A percentile compares a stretch with the other conserved stretches of the same genome.
phyloP scores from a whole-genome alignment of 2,329 filamentous ascomycete genomes.

The Plectosphaerella sp. region DNA sequence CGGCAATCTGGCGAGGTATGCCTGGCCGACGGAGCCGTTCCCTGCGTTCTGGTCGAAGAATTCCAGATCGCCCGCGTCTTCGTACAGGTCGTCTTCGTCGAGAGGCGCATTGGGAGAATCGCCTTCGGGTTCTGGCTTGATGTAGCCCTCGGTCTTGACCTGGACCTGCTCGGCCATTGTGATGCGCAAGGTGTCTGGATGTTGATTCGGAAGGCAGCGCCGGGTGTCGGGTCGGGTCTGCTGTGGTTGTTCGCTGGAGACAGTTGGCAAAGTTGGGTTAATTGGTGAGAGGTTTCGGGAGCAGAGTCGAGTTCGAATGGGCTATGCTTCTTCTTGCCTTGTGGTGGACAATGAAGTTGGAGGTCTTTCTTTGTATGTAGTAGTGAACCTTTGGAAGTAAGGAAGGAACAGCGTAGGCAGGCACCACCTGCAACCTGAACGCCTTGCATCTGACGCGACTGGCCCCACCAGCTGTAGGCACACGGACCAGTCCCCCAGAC shows the following conservation, averaged over 20 bases:
- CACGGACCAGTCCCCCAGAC: no score
- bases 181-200: not conserved
- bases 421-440: no score
- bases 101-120: slow-evolving; percentile 23
- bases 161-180: slow-evolving; percentile 10
- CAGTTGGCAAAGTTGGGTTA: not conserved
- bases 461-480: no score
- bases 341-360: no score
- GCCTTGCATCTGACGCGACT: no score
- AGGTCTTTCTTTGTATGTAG: no score
- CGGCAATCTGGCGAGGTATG: slow-evolving; percentile 73
- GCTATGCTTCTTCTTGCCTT: no score
- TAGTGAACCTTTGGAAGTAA: no score
- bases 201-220: not conserved
- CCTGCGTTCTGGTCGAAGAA: slow-evolving; percentile 42
- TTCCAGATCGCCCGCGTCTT: slow-evolving; percentile 52
- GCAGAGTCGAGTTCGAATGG: no score
- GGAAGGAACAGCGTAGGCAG: no score
- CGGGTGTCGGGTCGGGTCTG: not conserved
- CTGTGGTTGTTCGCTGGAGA: not conserved
- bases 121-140: slow-evolving; percentile 47
- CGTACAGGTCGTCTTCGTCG: slow-evolving; percentile 65
- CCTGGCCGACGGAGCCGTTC: slow-evolving; percentile 11
- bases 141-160: slow-evolving; percentile 23
- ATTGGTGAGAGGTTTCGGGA: no score